phyloP scores from a whole-genome alignment of 2,329 filamentous ascomycete genomes.

The Apiospora koreana region DNA sequence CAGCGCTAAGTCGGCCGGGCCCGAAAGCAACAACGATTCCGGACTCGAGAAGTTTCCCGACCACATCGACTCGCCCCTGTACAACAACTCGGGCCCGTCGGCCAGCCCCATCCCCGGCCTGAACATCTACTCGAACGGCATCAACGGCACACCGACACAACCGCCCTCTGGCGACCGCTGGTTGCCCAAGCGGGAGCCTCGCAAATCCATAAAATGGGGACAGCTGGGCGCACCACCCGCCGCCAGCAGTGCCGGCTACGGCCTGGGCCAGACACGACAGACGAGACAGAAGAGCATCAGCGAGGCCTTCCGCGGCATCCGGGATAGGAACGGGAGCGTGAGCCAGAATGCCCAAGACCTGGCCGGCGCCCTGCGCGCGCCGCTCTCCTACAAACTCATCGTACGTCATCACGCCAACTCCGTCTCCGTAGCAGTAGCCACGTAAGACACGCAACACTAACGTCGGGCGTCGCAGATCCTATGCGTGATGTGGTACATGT shows the following conservation, averaged over 20 bases:
- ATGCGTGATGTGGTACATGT: slow-evolving; percentile 91
- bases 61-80: slow-evolving; percentile 35
- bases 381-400: slow-evolving; percentile 83
- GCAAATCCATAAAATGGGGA: slow-evolving; percentile 31
- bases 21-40: slow-evolving; percentile 26
- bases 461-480: slow-evolving; percentile 59
- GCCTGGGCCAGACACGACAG: slow-evolving; percentile 51
- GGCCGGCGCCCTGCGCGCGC: slow-evolving; percentile 85
- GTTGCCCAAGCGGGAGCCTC: slow-evolving; percentile 29
- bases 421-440: neutral
- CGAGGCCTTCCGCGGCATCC: slow-evolving; percentile 83
- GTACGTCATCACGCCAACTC: slow-evolving; percentile 51
- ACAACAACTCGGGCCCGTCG: slow-evolving; percentile 28
- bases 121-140: slow-evolving; percentile 32
- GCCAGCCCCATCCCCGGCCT: slow-evolving; percentile 19
- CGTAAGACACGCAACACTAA: slow-evolving; percentile 24
- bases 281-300: slow-evolving; percentile 81
- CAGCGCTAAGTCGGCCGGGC: slow-evolving; percentile 20
- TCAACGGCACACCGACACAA: slow-evolving; percentile 29
- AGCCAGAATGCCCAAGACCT: slow-evolving; percentile 93
- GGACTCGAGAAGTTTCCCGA: slow-evolving; percentile 37
- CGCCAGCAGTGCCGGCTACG: slow-evolving; percentile 27
- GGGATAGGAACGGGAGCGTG: slow-evolving; percentile 79
- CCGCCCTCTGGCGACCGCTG: slow-evolving; percentile 32
- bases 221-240: slow-evolving; percentile 22